These are phyloP conservation scores for Pythium graminicola DNA, from an alignment of 352 stramenopile species.

Conservation along the genomic window DNA sequence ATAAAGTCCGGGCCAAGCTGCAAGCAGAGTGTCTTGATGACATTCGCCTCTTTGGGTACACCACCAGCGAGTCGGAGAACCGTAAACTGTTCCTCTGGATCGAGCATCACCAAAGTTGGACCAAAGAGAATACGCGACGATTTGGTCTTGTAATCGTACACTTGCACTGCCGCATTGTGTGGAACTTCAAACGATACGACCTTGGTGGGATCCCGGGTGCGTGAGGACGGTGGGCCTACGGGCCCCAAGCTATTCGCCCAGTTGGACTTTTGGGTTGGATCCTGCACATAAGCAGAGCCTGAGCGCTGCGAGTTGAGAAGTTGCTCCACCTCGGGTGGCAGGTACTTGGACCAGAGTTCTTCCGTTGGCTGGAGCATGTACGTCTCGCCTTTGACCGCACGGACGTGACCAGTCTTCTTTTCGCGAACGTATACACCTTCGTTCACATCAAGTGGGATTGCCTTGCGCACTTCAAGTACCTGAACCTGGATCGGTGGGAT, in stretches of 20 bases:
- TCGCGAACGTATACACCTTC: constrained; percentile 79
- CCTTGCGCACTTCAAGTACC: constrained; percentile 66
- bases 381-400: constrained; percentile 64
- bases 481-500: constrained; percentile 73
- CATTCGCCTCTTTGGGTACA: constrained; percentile 68
- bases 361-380: constrained; percentile 81
- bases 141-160: constrained; percentile 83
- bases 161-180: constrained; percentile 74
- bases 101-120: constrained; percentile 71
- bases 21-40: constrained; percentile 72
- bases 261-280: constrained; percentile 24
- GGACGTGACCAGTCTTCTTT: constrained; percentile 65
- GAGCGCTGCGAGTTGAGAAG: constrained; percentile 45
- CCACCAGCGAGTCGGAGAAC: constrained; percentile 60
- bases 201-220: constrained; percentile 48
- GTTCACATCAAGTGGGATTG: constrained; percentile 71
- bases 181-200: constrained; percentile 78
- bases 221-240: background rate
- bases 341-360: constrained; percentile 62
- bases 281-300: constrained; percentile 55
- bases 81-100: constrained; percentile 78
- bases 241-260: constrained; percentile 7
- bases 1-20: constrained; percentile 81
- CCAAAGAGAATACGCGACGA: constrained; percentile 77
- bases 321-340: constrained; percentile 59